Base-by-base conservation (phyloP, 2,329 filamentous ascomycete species). In the Pseudocercospora vitis region DNA sequence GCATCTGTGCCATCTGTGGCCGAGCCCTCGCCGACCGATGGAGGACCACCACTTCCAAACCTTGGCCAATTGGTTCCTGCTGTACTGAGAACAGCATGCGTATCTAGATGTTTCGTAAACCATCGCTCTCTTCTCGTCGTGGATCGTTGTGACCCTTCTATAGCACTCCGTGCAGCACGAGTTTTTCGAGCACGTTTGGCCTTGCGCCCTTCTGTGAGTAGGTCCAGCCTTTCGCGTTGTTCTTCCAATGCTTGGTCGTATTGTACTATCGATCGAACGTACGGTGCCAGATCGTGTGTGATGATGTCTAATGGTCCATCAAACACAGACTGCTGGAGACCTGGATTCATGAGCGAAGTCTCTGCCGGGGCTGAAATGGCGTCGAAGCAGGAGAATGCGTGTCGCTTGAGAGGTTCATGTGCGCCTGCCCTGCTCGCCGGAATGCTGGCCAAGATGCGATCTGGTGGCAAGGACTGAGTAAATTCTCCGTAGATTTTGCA, bases 211-310 rank as follows among this genome's bases (percentile, higher is more conserved):
- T 85, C 81, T 48, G 88, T 71, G 1, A 90, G 70, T 50, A 77
- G 83, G 59, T 82, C 83, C 7, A 88, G 71, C 14, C 80, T 79
- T 6, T 81, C 68, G 8, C 89, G 81, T 59, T 89, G 82, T 56
- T 83, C 76, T 64, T 90, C 86, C 1, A 94, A 79, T 1, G 78
- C 78, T 16, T 83, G 75, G 63, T 97, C 92, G 66, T 86, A 88
- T 0, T 84, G 78, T 1, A 92, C 84, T 55, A 99, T 97, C 31
- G 81, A 79, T 8, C 95, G 87, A n/a, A 97, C 82, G 69, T 89
- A 97, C 0, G 95, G 94, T 0, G 91, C 91, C 1, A 97, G 77
- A 59, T 99, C 94, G 9, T 86, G 74, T 0, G 82, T 79, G 26
- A 96, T 82, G 16, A 85, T 76, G 0, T 71, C 69, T 63, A 87